Conservation (phyloP, 441 rosid species). For the Erysimum cheiri region DNA sequence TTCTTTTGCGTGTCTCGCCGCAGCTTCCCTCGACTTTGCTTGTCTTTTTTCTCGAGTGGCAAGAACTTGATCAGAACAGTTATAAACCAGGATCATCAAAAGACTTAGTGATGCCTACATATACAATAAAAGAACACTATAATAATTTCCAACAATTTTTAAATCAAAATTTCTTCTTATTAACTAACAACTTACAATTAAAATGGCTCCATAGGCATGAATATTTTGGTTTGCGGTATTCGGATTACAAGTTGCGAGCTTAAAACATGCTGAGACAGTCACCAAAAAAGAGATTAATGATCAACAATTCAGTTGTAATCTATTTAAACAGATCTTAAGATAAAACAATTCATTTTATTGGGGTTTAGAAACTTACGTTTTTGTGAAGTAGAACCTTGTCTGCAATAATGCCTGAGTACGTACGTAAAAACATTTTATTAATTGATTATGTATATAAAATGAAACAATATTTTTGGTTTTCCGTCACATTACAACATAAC, state of each 20-base stretch:
- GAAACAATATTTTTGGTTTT: neutral
- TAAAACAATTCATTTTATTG: neutral
- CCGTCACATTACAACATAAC: neutral
- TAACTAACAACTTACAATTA: constrained; percentile 57
- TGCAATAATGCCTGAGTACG: constrained; percentile 62
- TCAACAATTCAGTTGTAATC: constrained; percentile 17
- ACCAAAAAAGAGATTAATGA: constrained; percentile 3
- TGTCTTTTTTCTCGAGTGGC: constrained; percentile 60
- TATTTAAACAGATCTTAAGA: neutral
- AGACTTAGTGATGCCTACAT: constrained; percentile 59
- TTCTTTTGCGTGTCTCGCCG: constrained; percentile 67
- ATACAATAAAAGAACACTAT: constrained; percentile 30
- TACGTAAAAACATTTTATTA: constrained; percentile 27
- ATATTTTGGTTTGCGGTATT: constrained; percentile 64
- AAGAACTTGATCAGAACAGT: constrained; percentile 76
- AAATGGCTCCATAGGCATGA: constrained; percentile 67
- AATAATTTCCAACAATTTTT: constrained; percentile 13
- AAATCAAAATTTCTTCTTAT: neutral
- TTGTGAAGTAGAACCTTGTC: constrained; percentile 64
- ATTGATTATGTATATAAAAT: neutral
- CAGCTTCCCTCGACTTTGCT: constrained; percentile 72
- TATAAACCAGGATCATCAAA: constrained; percentile 61
- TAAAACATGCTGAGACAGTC: constrained; percentile 62
- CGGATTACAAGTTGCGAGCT: constrained; percentile 62
- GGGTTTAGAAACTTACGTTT: constrained; percentile 48